Base-by-base conservation (phyloP, 768 basidiomycete genomes). In the Collybia sordida region DNA sequence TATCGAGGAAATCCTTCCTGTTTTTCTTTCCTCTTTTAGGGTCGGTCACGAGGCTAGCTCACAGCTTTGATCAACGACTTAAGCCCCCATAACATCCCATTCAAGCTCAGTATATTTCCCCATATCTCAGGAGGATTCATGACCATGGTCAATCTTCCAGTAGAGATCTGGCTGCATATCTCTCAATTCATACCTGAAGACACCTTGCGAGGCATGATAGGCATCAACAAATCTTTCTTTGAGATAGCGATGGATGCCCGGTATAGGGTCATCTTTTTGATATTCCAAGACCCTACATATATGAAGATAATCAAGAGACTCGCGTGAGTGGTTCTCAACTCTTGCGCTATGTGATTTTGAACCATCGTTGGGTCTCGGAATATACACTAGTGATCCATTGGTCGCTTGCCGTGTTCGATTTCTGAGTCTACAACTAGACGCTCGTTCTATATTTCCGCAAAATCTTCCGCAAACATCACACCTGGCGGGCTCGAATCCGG, bases 151-250 rank as follows among this genome's bases (percentile, higher is more conserved):
- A 47, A 36, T 19, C 54, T 72, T 17, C 71, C 72, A 4, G 46
- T 55, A 2, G 71, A 74, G 39, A 44, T 74, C 8, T 70, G 64
- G 68, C 58, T 69, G 24, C 54, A 64, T 8, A 59, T 72, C 39
- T 50, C 63, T 3, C 45, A 59, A 15, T 68, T 64, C 37, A 45
- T 72, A 8, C 62, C 64, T 6, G 53, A 67, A 3, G 60, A 63
- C 23, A 54, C 62, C 1, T 52, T 72, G 6, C 38, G 27, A 8
- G 45, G 45, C 1, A 42, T 71, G 39, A 37, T 67, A 9, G 62
- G 56, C 23, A 60, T 74, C 24, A 72, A 70, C 45, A 52, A 63
- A 19, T 46, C 63, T 6, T 71, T 72, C 46, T 67, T 66, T 35
- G 52, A 70, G 31, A 53, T 65, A 19, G 65, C 60, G 1, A 59